Base-by-base conservation (phyloP, 495 filamentous ascomycete genomes). In the Aspergillus bertholletiae region DNA sequence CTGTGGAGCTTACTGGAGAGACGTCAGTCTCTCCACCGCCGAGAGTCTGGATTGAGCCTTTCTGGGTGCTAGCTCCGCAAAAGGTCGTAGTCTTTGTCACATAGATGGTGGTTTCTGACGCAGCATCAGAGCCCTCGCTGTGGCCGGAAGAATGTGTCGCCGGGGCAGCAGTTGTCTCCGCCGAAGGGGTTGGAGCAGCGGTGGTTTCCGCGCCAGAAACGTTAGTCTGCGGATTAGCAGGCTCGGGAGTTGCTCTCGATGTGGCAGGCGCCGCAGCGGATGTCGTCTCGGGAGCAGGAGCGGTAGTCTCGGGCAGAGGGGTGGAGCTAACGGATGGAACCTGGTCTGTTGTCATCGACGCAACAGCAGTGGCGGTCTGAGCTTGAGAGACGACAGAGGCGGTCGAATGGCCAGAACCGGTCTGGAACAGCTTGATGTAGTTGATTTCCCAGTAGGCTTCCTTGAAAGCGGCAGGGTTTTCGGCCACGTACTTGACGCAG, bases 401-500 rank as follows among this genome's bases (percentile, higher is more conserved):
- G 15, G 55, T 54, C 15, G 56, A 41, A 23, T 55, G 17, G 15
- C 24, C 24, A 12, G 21, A 34, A 2, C 69, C 67, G 7, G 59
- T 61, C 58, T 84, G 73, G 63, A 80, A 89, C n/a, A 88, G 78
- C 65, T 82, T 76, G 61, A 89, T 71, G 4, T 74, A 86, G 58
- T 88, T 88, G 61, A 92, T 80, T 37, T 82, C 65, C 87, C 88
- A 92, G 70, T 85, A 91, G 2, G 84, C 75, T 17, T 89, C 67
- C 51, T 68, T 59, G 60, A 87, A 90, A 6, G 71, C 78, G 7
- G 58, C 40, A 0, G 88, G 86, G 62, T 88, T 82, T 44, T 72
- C 59, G n/a, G 73, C 77, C n/a, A 92, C 88, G 59, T 80, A 89
- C 13, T 77, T 79, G 50, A 79, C 64, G 62, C 88, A 91, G 32